Percentiles rank a stretch among this genome's conserved stretches.
Conservation (phyloP, 805 yeast species). For the Candida methanosorbosa region DNA sequence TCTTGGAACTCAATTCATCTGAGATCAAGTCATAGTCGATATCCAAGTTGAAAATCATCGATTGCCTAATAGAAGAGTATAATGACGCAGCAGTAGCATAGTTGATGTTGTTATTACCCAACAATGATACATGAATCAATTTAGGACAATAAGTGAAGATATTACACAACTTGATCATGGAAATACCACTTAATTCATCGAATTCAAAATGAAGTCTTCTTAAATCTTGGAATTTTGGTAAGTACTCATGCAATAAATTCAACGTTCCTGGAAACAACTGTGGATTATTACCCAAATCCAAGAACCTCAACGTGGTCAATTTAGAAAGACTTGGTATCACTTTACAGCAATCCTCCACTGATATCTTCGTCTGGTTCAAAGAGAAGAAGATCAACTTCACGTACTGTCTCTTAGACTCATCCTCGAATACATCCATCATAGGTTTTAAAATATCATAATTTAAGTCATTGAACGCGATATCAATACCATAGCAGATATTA, state of each 20-base stretch:
- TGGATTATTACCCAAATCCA: slow-evolving; percentile 47
- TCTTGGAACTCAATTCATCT: slow-evolving; percentile 43
- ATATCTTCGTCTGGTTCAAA: slow-evolving; percentile 40
- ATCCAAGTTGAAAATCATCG: slow-evolving; percentile 43
- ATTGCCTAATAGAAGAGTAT: slow-evolving; percentile 40
- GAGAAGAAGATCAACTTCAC: slow-evolving; percentile 40
- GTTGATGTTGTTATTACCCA: slow-evolving; percentile 41
- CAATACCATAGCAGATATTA: slow-evolving; percentile 45
- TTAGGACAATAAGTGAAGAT: slow-evolving; percentile 38
- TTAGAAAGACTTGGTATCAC: slow-evolving; percentile 28
- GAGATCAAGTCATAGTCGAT: slow-evolving; percentile 43
- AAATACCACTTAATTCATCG: slow-evolving; percentile 37
- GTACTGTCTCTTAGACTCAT: slow-evolving; percentile 7
- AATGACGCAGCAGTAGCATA: slow-evolving; percentile 37
- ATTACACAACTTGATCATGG: slow-evolving; percentile 39
- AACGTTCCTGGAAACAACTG: slow-evolving; percentile 43
- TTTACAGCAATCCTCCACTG: slow-evolving; percentile 28
- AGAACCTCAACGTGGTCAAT: slow-evolving; percentile 34
- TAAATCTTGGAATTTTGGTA: slow-evolving; percentile 37
- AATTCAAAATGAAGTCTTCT: slow-evolving; percentile 48
- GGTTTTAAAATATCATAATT: slow-evolving; percentile 38
- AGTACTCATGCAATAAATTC: slow-evolving; percentile 31
- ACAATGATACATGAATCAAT: slow-evolving; percentile 42
- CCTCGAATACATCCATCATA: slow-evolving; percentile 32
- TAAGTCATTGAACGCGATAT: slow-evolving; percentile 46